Evolutionary conservation across 192 early-diverging fungal genomes (phyloP), one percentile per base, ranked within the genome.

Genomic region (Coemansia sp.): DNA sequence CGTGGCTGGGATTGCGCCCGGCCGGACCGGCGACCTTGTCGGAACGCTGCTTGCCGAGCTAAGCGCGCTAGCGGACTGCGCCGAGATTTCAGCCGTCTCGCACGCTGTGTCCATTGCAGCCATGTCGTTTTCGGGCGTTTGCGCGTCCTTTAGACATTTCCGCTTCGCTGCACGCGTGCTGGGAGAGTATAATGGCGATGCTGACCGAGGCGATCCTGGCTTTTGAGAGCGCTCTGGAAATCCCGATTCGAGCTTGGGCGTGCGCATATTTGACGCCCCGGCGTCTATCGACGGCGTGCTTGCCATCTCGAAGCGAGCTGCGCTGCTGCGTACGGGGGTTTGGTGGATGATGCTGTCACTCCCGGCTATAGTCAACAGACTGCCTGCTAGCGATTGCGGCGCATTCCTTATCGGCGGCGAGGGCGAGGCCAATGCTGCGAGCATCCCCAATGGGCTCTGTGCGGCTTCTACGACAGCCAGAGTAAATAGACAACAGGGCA

Each of bases 361-460:
- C 17, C 56, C 35, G 8, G 56, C 8, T 20, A 38, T 37, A 38
- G 35, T 15, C 36, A 24, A 15, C 56, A 37, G n/a, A 32, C 56
- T 58, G 20, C n/a, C 6, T 1, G 35, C 31, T 19, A 40, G 51
- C 6, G 53, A 37, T 17, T 36, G 59, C 3, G 64, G 40, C 24
- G 46, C 38, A 19, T 11, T 54, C 17, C 45, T 67, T 42, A 47
- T 49, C 32, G 67, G 25, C 14, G 79, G 57, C 6, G 62, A 58
- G 10, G 79, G 79, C 51, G 74, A 77, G 15, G 80, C 80, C 49
- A 83, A 41, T 2, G 74, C 62, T 9, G 80, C 80, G 8, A 83
- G 80, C 24, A 83, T 73, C 5, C 80, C 74, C 14, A 83, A 57
- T 8, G 74, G 68, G 22, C 71, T 71, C 37, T 71, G 47, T 10